These are phyloP conservation scores for Peziza echinospora DNA, from an alignment of 495 filamentous ascomycete species.

Conservation along the genomic window DNA sequence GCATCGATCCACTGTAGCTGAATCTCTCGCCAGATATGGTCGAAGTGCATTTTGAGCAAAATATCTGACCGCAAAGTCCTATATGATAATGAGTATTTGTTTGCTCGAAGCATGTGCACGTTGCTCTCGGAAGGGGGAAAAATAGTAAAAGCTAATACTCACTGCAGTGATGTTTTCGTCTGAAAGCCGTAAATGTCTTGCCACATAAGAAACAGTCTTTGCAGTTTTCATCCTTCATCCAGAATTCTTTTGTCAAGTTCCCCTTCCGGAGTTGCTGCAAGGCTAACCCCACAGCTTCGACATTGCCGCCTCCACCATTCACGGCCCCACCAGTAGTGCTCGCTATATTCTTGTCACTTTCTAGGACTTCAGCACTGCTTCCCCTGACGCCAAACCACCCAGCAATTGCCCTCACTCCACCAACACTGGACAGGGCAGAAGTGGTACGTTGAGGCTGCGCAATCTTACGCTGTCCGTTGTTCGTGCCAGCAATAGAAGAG, in stretches of 20 bases:
- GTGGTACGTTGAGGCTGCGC: background rate
- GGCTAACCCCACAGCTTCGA: conserved; percentile 36
- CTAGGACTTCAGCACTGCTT: background rate
- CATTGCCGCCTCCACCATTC: conserved; percentile 30
- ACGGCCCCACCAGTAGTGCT: too few relatives aligned
- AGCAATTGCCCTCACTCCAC: background rate
- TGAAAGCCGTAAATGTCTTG: conserved; percentile 63
- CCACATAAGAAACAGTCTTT: conserved; percentile 92
- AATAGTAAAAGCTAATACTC: conserved; percentile 20
- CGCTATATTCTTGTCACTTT: background rate
- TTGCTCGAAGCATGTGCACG: background rate
- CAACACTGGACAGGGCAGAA: background rate
- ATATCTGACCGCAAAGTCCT: conserved; percentile 75
- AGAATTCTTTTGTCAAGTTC: conserved; percentile 80
- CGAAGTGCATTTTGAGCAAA: conserved; percentile 88
- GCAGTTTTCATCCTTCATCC: conserved; percentile 98
- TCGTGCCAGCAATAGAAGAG: conserved; percentile 32
- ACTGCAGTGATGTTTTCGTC: conserved; percentile 91
- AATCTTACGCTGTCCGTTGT: conserved; percentile 22
- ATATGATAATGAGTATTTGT: conserved; percentile 1
- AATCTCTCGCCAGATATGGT: conserved; percentile 68
- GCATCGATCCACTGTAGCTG: conserved; percentile 62
- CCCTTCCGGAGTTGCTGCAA: conserved; percentile 55
- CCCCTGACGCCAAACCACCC: background rate
- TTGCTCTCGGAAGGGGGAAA: background rate